Conservation (phyloP, 768 basidiomycete species). For the Galerina sulciceps region DNA sequence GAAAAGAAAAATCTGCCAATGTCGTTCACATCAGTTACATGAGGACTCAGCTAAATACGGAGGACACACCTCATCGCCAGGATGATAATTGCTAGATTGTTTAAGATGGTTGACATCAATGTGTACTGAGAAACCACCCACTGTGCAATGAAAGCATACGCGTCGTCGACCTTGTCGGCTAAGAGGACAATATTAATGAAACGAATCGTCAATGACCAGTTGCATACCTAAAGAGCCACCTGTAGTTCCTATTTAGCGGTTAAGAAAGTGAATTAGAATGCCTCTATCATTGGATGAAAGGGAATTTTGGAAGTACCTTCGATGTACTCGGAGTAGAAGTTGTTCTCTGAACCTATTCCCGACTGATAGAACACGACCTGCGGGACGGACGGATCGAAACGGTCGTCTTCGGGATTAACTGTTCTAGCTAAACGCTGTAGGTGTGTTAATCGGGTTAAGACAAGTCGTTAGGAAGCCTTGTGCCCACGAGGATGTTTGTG, state of each 20-base stretch:
- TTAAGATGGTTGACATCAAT: not conserved
- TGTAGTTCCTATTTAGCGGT: constrained; percentile 52
- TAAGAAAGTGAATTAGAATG: not conserved
- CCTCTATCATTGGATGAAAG: not conserved
- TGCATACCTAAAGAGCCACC: constrained; percentile 62
- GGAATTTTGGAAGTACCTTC: constrained; percentile 44
- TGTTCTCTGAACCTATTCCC: constrained; percentile 62
- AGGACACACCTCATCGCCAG: constrained; percentile 67
- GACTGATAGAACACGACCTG: constrained; percentile 70
- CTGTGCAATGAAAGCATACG: constrained; percentile 83
- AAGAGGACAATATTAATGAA: constrained; percentile 2
- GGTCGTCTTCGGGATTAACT: constrained; percentile 52
- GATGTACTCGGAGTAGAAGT: constrained; percentile 61
- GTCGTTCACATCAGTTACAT: not conserved
- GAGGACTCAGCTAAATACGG: constrained; percentile 2
- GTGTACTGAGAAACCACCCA: constrained; percentile 36
- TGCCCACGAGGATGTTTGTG: constrained; percentile 59
- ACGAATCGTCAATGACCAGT: not conserved
- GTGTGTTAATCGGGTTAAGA: not conserved
- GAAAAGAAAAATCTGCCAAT: constrained; percentile 69
- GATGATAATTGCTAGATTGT: constrained; percentile 62
- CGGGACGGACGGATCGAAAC: constrained; percentile 46
- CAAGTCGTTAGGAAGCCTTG: not conserved
- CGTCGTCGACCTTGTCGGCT: constrained; percentile 80
- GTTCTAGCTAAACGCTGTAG: constrained; percentile 57